phyloP scores from a whole-genome alignment of 768 basidiomycete species.

The Amanita pseudoporphyria region DNA sequence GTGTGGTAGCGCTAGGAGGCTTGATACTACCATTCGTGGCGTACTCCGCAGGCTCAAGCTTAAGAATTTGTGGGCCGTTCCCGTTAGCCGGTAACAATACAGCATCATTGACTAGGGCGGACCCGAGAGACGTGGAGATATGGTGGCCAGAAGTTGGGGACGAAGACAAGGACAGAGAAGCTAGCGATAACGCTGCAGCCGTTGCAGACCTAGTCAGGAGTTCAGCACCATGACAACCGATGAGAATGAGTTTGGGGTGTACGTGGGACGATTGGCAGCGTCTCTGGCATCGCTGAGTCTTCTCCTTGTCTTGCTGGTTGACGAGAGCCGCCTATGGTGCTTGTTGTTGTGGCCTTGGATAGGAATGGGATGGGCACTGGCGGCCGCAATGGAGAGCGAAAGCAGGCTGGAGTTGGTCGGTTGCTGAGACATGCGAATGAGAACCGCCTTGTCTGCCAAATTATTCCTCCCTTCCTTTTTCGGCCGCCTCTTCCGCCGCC shows the following conservation, averaged over 20 bases:
- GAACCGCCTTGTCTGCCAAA: neutral
- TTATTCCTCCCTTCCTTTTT: slow-evolving; percentile 1
- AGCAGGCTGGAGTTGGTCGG: slow-evolving; percentile 37
- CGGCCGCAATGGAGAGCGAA: slow-evolving; percentile 58
- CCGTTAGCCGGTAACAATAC: neutral
- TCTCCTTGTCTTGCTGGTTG: slow-evolving; percentile 59
- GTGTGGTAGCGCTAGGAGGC: slow-evolving; percentile 15
- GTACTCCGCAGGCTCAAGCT: slow-evolving; percentile 5
- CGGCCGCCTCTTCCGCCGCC: neutral
- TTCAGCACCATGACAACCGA: neutral
- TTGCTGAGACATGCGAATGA: slow-evolving; percentile 7
- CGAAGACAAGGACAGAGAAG: slow-evolving; percentile 34
- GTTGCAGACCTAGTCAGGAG: slow-evolving; percentile 11
- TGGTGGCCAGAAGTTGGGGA: slow-evolving; percentile 23
- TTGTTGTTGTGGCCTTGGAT: slow-evolving; percentile 18
- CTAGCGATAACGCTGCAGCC: slow-evolving; percentile 31
- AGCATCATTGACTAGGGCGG: neutral
- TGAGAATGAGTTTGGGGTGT: slow-evolving; percentile 24
- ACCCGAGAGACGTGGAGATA: slow-evolving; percentile 1
- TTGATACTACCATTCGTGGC: slow-evolving; percentile 11
- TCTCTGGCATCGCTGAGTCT: slow-evolving; percentile 73
- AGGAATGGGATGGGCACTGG: slow-evolving; percentile 38
- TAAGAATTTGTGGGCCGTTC: neutral
- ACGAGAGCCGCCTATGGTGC: slow-evolving; percentile 64
- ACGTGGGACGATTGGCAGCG: slow-evolving; percentile 68